Conservation (phyloP, 257 asterid species). For the Verbascum thapsus region DNA sequence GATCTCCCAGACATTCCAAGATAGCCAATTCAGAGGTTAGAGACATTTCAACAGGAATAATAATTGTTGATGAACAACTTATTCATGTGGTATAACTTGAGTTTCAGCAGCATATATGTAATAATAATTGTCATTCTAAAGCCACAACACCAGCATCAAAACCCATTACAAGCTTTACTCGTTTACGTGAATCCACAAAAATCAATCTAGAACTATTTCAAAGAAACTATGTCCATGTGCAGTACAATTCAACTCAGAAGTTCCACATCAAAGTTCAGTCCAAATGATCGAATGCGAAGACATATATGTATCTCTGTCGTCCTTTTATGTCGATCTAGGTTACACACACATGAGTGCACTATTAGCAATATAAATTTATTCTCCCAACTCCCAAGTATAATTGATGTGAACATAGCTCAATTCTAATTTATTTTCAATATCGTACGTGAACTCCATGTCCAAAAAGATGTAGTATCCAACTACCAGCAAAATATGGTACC, state of each 20-base stretch:
- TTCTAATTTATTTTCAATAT: constrained; percentile 13
- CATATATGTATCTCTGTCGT: not conserved
- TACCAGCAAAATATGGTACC: constrained; percentile 45
- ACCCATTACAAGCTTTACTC: constrained; percentile 2
- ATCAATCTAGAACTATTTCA: constrained; percentile 12
- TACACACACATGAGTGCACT: not conserved
- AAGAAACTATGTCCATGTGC: not conserved
- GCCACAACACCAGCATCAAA: not conserved
- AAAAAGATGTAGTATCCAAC: constrained; percentile 6
- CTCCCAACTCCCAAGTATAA: not conserved
- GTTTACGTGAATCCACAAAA: constrained; percentile 14
- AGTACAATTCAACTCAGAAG: not conserved
- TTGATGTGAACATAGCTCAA: constrained; percentile 4
- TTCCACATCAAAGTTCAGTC: constrained; percentile 16
- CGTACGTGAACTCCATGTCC: constrained; percentile 12
- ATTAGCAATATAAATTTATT: constrained; percentile 6
- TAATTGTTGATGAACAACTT: not conserved
- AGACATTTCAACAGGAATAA: constrained; percentile 16
- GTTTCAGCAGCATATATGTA: constrained; percentile 3
- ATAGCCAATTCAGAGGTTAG: not conserved
- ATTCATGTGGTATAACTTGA: constrained; percentile 1
- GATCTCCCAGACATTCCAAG: constrained; percentile 1
- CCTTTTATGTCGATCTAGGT: no score
- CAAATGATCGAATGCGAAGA: constrained; percentile 20
- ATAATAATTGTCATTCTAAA: not conserved